Percentiles rank a stretch among this genome's conserved stretches.
These are phyloP conservation scores for Blastocystis sp. DNA, from an alignment of 352 stramenopile species.

Conservation along the genomic window DNA sequence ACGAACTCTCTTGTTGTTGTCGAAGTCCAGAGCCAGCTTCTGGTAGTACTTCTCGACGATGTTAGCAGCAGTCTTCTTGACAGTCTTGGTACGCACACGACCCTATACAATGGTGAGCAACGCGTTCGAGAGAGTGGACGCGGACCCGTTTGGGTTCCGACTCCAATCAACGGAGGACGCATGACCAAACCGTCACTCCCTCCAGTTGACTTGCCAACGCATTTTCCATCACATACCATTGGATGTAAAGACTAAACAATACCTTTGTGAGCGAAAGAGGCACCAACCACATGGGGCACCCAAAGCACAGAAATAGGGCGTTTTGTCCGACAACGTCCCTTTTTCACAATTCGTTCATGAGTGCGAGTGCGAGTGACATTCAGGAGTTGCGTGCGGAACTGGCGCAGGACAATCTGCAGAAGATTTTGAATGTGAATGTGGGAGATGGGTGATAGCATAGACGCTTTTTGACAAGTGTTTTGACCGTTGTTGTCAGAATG, in stretches of 20 bases:
- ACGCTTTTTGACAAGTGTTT: not conserved
- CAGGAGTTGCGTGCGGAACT: not conserved
- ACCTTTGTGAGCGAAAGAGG: not conserved
- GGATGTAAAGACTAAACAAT: conserved; percentile 33
- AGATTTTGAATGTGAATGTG: not conserved
- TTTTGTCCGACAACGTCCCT: not conserved
- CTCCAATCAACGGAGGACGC: not conserved
- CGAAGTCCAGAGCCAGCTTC: conserved; percentile 95
- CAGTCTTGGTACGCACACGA: conserved; percentile 98
- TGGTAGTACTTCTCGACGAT: conserved; percentile 99
- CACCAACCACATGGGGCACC: not conserved
- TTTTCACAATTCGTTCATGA: not conserved
- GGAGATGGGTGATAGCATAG: not conserved
- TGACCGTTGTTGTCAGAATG: not conserved
- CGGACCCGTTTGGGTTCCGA: not conserved
- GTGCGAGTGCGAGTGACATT: not conserved
- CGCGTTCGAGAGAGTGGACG: not conserved
- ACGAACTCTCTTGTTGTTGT: conserved; percentile 94
- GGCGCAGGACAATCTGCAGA: conserved; percentile 19
- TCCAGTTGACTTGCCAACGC: not conserved
- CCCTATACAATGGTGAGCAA: conserved; percentile 46
- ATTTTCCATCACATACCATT: conserved; percentile 17
- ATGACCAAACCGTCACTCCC: not conserved
- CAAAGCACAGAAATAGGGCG: not conserved
- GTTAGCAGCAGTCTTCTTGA: conserved; percentile 97